Percentiles rank a stretch among this genome's conserved stretches.
Conservation (phyloP, 495 filamentous ascomycete genomes). For the Choiromyces venosus region DNA sequence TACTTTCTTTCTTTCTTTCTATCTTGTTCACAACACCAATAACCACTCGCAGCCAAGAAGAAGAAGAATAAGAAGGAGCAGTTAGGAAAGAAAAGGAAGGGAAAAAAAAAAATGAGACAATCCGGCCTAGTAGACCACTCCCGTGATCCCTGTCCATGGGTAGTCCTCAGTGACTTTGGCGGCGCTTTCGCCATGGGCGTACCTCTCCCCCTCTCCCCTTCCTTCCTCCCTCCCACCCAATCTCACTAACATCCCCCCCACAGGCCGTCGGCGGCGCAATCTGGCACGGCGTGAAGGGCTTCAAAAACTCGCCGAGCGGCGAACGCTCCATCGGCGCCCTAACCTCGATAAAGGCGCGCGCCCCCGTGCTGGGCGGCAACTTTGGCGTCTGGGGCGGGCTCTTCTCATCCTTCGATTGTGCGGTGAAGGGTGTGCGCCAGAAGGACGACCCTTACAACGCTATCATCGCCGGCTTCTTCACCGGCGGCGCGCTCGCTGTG, state of each 20-base stretch:
- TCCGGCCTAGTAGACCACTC: constrained; percentile 63
- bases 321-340: constrained; percentile 92
- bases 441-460: constrained; percentile 98
- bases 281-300: constrained; percentile 98
- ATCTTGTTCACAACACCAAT: not conserved
- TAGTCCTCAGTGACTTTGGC: constrained; percentile 91
- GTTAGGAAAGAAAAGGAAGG: not conserved
- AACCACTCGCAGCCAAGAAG: constrained; percentile 6
- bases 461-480: constrained; percentile 94
- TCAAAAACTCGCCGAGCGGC: constrained; percentile 70
- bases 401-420: constrained; percentile 92
- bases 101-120: not conserved
- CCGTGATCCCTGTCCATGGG: constrained; percentile 92
- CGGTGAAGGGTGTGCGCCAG: constrained; percentile 89
- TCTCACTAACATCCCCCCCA: constrained; percentile 6
- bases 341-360: constrained; percentile 94
- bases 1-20: not conserved
- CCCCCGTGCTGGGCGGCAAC: constrained; percentile 92
- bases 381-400: constrained; percentile 96
- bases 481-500: constrained; percentile 82
- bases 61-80: constrained; percentile 1
- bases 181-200: constrained; percentile 97
- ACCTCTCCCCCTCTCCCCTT: constrained; percentile 45
- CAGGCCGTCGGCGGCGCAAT: constrained; percentile 86
- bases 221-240: not conserved